A percentile compares a stretch with the other conserved stretches of the same genome.
Conservation (phyloP, 768 basidiomycete species). For the Trametes cubensis region DNA sequence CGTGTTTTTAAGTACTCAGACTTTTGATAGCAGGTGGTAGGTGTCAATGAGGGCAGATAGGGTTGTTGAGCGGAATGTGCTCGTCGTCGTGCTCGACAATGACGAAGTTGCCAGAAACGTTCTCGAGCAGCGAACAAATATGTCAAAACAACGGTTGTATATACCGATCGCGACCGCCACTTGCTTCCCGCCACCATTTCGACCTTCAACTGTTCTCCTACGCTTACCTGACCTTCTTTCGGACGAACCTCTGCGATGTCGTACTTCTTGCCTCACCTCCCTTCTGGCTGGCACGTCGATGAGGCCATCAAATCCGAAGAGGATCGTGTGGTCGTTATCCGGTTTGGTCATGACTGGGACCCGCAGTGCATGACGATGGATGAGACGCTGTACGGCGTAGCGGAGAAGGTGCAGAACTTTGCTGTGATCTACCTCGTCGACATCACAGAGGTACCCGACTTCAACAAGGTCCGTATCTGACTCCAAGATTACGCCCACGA, state of each 20-base stretch:
- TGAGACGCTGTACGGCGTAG: slow-evolving; percentile 89
- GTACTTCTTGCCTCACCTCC: slow-evolving; percentile 86
- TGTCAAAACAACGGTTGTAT: slow-evolving; percentile 10
- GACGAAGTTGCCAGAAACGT: slow-evolving; percentile 18
- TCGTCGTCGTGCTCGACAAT: slow-evolving; percentile 6
- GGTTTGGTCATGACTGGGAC: slow-evolving; percentile 95
- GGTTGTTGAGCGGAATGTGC: slow-evolving; percentile 1
- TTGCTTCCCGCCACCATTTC: not conserved
- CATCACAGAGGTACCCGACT: slow-evolving; percentile 96
- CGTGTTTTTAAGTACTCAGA: not conserved
- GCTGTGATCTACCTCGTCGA: slow-evolving; percentile 95
- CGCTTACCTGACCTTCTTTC: not conserved
- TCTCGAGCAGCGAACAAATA: slow-evolving; percentile 12
- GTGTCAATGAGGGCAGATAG: not conserved
- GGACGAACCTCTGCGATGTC: slow-evolving; percentile 58
- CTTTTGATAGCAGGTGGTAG: no score
- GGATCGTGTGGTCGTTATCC: slow-evolving; percentile 90
- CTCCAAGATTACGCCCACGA: not conserved
- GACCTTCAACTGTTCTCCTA: not conserved
- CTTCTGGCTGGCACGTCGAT: slow-evolving; percentile 97
- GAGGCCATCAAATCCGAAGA: slow-evolving; percentile 99
- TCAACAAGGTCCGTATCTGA: slow-evolving; percentile 78
- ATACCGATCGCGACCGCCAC: slow-evolving; percentile 6
- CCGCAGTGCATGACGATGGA: slow-evolving; percentile 98
- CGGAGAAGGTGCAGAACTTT: slow-evolving; percentile 98